Conservation (phyloP, 2,329 filamentous ascomycete species). For the Xylariaceae sp. region DNA sequence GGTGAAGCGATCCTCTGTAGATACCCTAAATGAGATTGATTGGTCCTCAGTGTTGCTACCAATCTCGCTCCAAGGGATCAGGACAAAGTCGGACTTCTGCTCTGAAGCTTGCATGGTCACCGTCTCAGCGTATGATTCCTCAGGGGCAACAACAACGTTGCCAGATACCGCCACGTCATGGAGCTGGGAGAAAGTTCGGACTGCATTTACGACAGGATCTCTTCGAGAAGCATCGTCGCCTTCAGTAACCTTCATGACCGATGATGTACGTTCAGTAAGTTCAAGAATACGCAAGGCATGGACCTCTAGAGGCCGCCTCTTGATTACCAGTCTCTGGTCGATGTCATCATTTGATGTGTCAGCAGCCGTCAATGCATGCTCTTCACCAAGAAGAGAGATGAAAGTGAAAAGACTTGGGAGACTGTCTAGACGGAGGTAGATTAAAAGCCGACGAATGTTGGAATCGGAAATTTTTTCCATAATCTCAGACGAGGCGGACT, state of each 20-base stretch:
- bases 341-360: constrained; percentile 30
- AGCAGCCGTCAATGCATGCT: constrained; percentile 37
- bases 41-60: constrained; percentile 74
- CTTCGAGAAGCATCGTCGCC: constrained; percentile 72
- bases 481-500: constrained; percentile 44
- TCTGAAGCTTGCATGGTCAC: constrained; percentile 73
- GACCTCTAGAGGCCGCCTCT: constrained; percentile 66
- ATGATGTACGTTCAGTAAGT: constrained; percentile 89
- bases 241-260: constrained; percentile 92
- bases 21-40: constrained; percentile 48
- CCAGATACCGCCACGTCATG: constrained; percentile 84
- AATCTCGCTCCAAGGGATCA: constrained; percentile 90
- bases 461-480: constrained; percentile 43
- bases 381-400: constrained; percentile 75
- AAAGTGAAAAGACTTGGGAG: constrained; percentile 83
- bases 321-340: constrained; percentile 37
- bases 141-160: constrained; percentile 79
- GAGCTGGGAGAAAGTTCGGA: constrained; percentile 84
- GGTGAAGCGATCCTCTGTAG: constrained; percentile 64
- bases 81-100: constrained; percentile 72
- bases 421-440: constrained; percentile 85
- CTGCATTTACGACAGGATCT: constrained; percentile 90
- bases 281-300: constrained; percentile 87
- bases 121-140: constrained; percentile 78
- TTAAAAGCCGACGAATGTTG: constrained; percentile 68